Evolutionary conservation across 2,329 filamentous ascomycete species (phyloP).

Genomic region (Colletotrichum lini): DNA sequence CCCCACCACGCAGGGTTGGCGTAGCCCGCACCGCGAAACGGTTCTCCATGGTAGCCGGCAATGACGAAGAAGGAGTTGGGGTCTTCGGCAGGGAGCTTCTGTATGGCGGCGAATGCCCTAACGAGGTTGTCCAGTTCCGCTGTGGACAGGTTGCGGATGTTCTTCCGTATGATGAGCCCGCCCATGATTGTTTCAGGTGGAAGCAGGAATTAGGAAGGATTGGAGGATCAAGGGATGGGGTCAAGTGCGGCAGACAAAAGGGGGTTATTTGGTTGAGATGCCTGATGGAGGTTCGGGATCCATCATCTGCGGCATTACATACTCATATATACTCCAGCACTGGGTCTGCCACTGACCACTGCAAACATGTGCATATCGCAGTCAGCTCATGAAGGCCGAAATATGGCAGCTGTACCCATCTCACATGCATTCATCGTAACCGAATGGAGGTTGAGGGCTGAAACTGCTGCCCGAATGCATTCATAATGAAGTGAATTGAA

Average conservation of each 20-base stretch:
- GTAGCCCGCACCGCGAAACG: conserved; percentile 46
- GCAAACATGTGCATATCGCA: background rate
- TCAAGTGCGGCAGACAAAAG: background rate
- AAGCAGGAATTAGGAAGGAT: fast-evolving
- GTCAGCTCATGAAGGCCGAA: background rate
- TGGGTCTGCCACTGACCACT: background rate
- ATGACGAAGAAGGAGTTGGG: conserved; percentile 47
- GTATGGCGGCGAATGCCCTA: conserved; percentile 20
- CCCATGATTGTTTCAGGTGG: background rate
- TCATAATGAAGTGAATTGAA: too few species aligned
- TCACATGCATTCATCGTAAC: background rate
- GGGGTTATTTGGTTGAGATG: background rate
- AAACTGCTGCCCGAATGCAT: background rate
- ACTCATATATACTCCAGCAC: background rate
- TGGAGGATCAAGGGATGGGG: too few species aligned
- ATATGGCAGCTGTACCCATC: too few species aligned
- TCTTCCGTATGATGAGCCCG: conserved; percentile 11
- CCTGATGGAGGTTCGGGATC: background rate
- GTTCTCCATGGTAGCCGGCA: conserved; percentile 48
- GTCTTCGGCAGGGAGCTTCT: conserved; percentile 37
- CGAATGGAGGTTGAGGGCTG: background rate
- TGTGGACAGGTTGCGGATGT: conserved; percentile 4
- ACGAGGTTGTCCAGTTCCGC: conserved; percentile 20
- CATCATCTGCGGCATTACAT: background rate
- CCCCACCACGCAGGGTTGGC: conserved; percentile 47